Conservation (phyloP, 148 eudicot genomes). For the Nepenthes gracilis region DNA sequence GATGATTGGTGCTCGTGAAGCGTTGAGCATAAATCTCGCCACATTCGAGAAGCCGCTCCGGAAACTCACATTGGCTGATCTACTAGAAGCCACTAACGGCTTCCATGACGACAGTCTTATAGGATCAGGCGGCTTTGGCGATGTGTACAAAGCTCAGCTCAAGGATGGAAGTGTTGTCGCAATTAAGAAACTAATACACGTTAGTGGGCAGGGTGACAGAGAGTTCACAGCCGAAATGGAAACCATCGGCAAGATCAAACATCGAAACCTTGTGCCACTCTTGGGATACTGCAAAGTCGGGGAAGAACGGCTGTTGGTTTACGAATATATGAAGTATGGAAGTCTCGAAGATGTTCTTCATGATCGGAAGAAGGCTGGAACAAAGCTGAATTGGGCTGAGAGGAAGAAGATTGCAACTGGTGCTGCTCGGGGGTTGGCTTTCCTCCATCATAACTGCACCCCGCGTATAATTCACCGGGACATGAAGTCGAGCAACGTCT, state of each 20-base stretch:
- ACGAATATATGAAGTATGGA: constrained; percentile 84
- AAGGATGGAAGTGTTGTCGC: constrained; percentile 78
- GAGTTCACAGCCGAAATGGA: constrained; percentile 91
- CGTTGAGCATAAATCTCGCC: constrained; percentile 65
- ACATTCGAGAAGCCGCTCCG: constrained; percentile 64
- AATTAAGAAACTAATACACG: constrained; percentile 68
- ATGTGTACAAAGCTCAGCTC: constrained; percentile 72
- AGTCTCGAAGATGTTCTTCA: constrained; percentile 75
- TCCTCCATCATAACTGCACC: constrained; percentile 71
- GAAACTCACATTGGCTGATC: constrained; percentile 77
- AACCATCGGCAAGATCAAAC: constrained; percentile 80
- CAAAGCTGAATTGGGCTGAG: constrained; percentile 55
- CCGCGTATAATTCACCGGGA: constrained; percentile 84
- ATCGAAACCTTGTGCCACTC: constrained; percentile 70
- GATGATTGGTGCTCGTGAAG: constrained; percentile 47
- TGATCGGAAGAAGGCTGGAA: constrained; percentile 39
- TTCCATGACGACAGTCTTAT: constrained; percentile 55
- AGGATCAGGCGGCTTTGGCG: constrained; percentile 87
- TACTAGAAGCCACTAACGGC: constrained; percentile 74
- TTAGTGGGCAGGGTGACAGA: constrained; percentile 80
- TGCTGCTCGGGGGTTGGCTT: constrained; percentile 69
- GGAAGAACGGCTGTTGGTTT: constrained; percentile 69
- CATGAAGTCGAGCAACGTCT: constrained; percentile 82
- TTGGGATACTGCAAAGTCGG: constrained; percentile 83
- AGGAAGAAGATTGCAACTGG: constrained; percentile 76